These are phyloP conservation scores for Escovopsis sp. DNA, from an alignment of 2,329 filamentous ascomycete genomes.

Conservation along the genomic window DNA sequence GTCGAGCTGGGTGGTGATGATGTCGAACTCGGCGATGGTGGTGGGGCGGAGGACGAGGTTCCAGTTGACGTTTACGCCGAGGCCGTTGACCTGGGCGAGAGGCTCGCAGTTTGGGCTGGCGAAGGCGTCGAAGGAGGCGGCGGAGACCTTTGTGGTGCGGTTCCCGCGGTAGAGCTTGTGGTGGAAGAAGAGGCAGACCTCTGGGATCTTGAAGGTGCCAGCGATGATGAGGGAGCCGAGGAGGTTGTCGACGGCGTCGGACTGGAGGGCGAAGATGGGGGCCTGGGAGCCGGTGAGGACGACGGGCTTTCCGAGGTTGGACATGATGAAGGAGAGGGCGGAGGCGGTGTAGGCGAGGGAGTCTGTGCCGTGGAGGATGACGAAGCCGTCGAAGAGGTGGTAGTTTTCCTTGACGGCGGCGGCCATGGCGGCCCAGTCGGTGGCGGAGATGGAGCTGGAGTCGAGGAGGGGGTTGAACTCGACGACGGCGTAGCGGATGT, in stretches of 20 bases:
- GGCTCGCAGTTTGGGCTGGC: slow-evolving; percentile 75
- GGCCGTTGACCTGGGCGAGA: slow-evolving; percentile 65
- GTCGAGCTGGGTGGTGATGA: slow-evolving; percentile 56
- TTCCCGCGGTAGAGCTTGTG: slow-evolving; percentile 83
- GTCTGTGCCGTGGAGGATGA: slow-evolving; percentile 82
- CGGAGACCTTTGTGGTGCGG: slow-evolving; percentile 74
- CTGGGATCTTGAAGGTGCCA: slow-evolving; percentile 82
- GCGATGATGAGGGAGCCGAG: slow-evolving; percentile 79
- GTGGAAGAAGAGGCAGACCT: slow-evolving; percentile 89
- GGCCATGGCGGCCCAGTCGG: slow-evolving; percentile 77
- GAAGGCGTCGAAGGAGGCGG: slow-evolving; percentile 76
- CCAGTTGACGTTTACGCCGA: slow-evolving; percentile 73
- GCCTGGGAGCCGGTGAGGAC: slow-evolving; percentile 73
- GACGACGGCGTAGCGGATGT: slow-evolving; percentile 69
- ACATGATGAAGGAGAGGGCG: slow-evolving; percentile 84
- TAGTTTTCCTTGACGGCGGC: slow-evolving; percentile 72
- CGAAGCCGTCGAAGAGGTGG: slow-evolving; percentile 76
- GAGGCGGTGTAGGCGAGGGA: slow-evolving; percentile 81
- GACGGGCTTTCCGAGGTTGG: slow-evolving; percentile 80
- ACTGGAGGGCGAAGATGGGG: slow-evolving; percentile 81
- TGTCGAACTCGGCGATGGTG: slow-evolving; percentile 56
- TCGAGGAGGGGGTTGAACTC: slow-evolving; percentile 79
- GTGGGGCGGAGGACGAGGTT: slow-evolving; percentile 60
- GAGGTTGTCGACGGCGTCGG: slow-evolving; percentile 82
- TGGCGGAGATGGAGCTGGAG: slow-evolving; percentile 76